These are phyloP conservation scores for Scenedesmus sp. DNA, from an alignment of 163 green algal species.

Conservation along the genomic window DNA sequence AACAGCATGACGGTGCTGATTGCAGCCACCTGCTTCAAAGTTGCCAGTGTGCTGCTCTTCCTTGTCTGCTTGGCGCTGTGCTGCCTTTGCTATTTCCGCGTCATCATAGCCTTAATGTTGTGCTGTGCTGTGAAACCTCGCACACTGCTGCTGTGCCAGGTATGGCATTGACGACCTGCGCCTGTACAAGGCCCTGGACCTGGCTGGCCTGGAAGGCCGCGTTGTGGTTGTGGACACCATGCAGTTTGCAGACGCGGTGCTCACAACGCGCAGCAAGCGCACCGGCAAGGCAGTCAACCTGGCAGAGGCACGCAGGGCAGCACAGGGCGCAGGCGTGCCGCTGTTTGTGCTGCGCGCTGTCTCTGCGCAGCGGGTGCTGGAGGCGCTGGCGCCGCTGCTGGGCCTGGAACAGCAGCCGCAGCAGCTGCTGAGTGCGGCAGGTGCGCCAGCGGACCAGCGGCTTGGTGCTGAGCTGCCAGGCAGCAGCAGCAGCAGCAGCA, in stretches of 20 bases:
- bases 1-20: not conserved
- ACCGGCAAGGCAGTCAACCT: slow-evolving; percentile 42
- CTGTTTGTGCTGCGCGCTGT: slow-evolving; percentile 30
- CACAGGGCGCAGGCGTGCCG: slow-evolving; percentile 16
- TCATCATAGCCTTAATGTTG: too few relatives aligned
- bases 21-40: not conserved
- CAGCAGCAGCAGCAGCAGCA: not conserved
- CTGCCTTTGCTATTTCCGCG: too few relatives aligned
- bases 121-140: not conserved
- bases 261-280: slow-evolving; percentile 31
- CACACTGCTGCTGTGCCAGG: not conserved
- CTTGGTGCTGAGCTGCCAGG: not conserved
- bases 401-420: not conserved
- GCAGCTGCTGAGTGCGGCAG: not conserved
- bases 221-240: slow-evolving; percentile 38
- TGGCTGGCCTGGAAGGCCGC: slow-evolving; percentile 42
- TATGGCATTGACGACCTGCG: slow-evolving; percentile 50
- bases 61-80: not conserved
- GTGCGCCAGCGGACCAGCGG: not conserved
- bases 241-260: slow-evolving; percentile 33
- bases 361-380: slow-evolving; percentile 38
- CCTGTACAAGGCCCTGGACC: slow-evolving; percentile 48
- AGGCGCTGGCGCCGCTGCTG: slow-evolving; percentile 46
- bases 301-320: slow-evolving; percentile 11
- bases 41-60: not conserved